These are phyloP conservation scores for Candida neerlandica DNA, from an alignment of 1,139 yeast species.

Conservation along the genomic window DNA sequence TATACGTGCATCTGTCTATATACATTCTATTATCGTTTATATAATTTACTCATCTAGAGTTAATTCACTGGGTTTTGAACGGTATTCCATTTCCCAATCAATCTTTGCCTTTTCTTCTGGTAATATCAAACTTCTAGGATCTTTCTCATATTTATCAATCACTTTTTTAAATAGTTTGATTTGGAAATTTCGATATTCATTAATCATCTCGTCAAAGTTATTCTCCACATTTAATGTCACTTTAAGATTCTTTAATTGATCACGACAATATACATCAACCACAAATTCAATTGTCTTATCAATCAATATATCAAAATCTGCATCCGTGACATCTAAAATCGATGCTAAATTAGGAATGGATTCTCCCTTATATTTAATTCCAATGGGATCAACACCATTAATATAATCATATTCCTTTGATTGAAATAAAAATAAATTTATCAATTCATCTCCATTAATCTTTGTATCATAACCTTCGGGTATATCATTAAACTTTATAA, in stretches of 20 bases:
- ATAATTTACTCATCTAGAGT: conserved; percentile 1
- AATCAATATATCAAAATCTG: conserved; percentile 4
- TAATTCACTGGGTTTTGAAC: conserved; percentile 5
- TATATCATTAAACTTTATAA: conserved; percentile 13
- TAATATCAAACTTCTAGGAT: conserved; percentile 13
- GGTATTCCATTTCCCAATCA: conserved; percentile 10
- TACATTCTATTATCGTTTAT: background rate
- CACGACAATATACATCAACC: conserved; percentile 1
- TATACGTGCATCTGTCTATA: background rate
- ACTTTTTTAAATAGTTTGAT: conserved; percentile 3
- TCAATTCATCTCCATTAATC: conserved; percentile 17
- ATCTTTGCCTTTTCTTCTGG: conserved; percentile 17
- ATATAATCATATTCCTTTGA: conserved; percentile 29
- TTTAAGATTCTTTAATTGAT: background rate
- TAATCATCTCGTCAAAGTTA: conserved; percentile 12
- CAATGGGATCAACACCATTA: conserved; percentile 28
- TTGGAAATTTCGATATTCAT: conserved; percentile 10
- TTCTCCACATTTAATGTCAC: background rate
- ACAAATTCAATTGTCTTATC: conserved; percentile 3
- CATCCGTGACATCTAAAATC: conserved; percentile 5
- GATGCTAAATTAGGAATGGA: conserved; percentile 1
- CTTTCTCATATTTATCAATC: conserved; percentile 11
- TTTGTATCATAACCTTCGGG: conserved; percentile 14
- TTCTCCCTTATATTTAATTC: conserved; percentile 16
- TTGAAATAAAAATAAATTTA: conserved; percentile 24